Percentiles rank a stretch among this genome's conserved stretches.
Conservation (phyloP, 2,329 filamentous ascomycete genomes). For the Exutisphaerella laricina region DNA sequence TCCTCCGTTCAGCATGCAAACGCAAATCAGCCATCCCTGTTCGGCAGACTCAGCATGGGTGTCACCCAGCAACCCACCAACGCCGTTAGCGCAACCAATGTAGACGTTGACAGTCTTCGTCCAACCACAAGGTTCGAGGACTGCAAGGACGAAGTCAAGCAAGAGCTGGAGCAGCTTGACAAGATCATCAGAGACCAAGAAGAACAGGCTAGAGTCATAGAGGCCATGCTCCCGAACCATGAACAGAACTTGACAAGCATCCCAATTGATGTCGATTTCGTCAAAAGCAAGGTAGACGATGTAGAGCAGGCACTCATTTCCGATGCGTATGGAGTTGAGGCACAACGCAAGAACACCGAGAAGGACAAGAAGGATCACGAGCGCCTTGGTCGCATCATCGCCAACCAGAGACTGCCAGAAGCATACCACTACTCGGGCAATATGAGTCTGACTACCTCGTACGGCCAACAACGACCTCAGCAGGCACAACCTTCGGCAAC, state of each 20-base stretch:
- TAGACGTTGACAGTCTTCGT: slow-evolving; percentile 71
- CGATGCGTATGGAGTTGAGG: slow-evolving; percentile 56
- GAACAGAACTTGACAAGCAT: slow-evolving; percentile 60
- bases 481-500: slow-evolving; percentile 12
- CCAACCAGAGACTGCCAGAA: slow-evolving; percentile 65
- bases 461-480: slow-evolving; percentile 20
- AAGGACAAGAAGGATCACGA: slow-evolving; percentile 65
- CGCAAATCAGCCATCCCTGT: slow-evolving; percentile 24
- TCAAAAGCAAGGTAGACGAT: slow-evolving; percentile 56
- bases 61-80: slow-evolving; percentile 47
- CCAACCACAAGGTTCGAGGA: slow-evolving; percentile 90
- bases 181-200: slow-evolving; percentile 75
- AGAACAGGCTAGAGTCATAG: slow-evolving; percentile 67
- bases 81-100: slow-evolving; percentile 54
- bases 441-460: slow-evolving; percentile 16
- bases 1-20: slow-evolving; percentile 22
- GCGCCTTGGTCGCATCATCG: slow-evolving; percentile 65
- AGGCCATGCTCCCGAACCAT: slow-evolving; percentile 58
- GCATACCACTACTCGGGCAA: slow-evolving; percentile 50
- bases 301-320: slow-evolving; percentile 59
- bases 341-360: slow-evolving; percentile 53
- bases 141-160: slow-evolving; percentile 74
- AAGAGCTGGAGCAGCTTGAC: slow-evolving; percentile 72
- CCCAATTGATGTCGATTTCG: slow-evolving; percentile 59
- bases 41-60: slow-evolving; percentile 41